These are phyloP conservation scores for Diutina sp. DNA, from an alignment of 1,139 yeast species.

Conservation along the genomic window DNA sequence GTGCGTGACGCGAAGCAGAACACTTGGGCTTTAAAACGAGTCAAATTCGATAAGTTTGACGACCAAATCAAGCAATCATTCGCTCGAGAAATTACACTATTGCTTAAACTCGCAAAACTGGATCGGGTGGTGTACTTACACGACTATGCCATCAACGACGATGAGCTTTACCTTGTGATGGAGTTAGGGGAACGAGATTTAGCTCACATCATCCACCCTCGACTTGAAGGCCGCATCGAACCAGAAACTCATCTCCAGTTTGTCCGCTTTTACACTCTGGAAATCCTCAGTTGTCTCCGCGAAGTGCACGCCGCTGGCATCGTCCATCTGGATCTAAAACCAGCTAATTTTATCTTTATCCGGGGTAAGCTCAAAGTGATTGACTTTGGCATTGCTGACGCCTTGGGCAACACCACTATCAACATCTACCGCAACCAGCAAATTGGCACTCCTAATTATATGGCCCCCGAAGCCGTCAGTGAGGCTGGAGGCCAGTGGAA, in stretches of 20 bases:
- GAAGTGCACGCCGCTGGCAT: constrained; percentile 84
- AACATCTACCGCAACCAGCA: constrained; percentile 85
- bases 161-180: constrained; percentile 67
- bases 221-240: constrained; percentile 21
- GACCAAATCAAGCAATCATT: constrained; percentile 62
- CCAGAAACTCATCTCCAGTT: constrained; percentile 57
- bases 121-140: constrained; percentile 68
- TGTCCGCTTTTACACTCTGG: constrained; percentile 71
- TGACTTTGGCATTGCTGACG: constrained; percentile 94
- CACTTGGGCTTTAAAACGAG: constrained; percentile 73
- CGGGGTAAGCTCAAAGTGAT: constrained; percentile 77
- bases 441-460: constrained; percentile 91
- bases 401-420: constrained; percentile 85
- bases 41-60: constrained; percentile 71
- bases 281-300: constrained; percentile 69
- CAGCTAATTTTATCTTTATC: constrained; percentile 87
- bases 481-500: constrained; percentile 55
- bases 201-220: constrained; percentile 63
- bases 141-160: constrained; percentile 59
- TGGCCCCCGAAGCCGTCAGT: constrained; percentile 93
- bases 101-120: constrained; percentile 45
- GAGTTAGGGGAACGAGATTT: constrained; percentile 92
- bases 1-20: constrained; percentile 36
- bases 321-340: constrained; percentile 91
- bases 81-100: constrained; percentile 78